Percentiles rank a stretch among this genome's conserved stretches.
phyloP scores from a whole-genome alignment of 371 early-diverging fungal species.

The Mucor velutinosus region DNA sequence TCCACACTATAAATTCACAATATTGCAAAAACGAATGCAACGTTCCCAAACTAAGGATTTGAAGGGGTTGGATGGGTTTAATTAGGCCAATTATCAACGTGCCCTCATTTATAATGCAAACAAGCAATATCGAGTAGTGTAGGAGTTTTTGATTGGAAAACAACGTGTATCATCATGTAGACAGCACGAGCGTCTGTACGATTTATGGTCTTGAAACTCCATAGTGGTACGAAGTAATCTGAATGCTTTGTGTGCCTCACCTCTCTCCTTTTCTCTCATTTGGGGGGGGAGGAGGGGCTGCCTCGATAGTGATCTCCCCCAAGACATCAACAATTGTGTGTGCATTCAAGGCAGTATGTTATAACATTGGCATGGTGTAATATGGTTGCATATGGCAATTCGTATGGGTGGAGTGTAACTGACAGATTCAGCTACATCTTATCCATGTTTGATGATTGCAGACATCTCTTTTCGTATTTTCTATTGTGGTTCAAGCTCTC shows the following conservation, averaged over 20 bases:
- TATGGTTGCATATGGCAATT: no score
- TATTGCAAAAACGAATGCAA: slow-evolving; percentile 7
- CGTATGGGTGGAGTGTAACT: no score
- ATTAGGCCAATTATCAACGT: slow-evolving; percentile 25
- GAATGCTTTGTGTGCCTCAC: background rate
- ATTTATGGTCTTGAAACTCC: slow-evolving; percentile 15
- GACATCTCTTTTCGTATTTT: no score
- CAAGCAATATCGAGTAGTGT: background rate
- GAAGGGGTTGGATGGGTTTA: slow-evolving; percentile 12
- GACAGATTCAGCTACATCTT: no score
- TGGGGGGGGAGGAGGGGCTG: no score
- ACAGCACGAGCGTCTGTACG: slow-evolving; percentile 21
- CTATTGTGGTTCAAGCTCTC: no score
- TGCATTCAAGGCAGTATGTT: no score
- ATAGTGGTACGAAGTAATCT: background rate
- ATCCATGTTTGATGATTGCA: no score
- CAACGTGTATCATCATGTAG: slow-evolving; percentile 14
- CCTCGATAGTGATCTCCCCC: no score
- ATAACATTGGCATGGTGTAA: no score
- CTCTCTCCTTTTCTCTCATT: no score
- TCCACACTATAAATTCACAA: background rate
- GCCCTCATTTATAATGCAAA: slow-evolving; percentile 9
- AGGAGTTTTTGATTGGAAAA: slow-evolving; percentile 9
- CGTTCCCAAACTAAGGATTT: slow-evolving; percentile 23
- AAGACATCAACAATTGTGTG: no score